These are phyloP conservation scores for Paecilomyces niveus DNA, from an alignment of 2,329 filamentous ascomycete species.

Conservation along the genomic window DNA sequence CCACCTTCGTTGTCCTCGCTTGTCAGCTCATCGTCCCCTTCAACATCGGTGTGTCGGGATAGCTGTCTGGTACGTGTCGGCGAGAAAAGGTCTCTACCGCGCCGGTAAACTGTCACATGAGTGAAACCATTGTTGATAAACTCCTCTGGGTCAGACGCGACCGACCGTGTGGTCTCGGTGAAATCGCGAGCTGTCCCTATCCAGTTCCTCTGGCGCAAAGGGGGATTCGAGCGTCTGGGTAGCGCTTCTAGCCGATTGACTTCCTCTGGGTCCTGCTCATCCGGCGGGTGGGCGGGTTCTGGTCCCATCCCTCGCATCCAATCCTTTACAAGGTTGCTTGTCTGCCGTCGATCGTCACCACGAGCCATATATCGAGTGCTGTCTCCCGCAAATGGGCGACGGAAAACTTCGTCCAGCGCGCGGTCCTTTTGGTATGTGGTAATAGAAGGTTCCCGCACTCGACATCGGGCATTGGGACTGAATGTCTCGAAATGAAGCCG, in stretches of 20 bases:
- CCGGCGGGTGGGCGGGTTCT: slow-evolving; percentile 49
- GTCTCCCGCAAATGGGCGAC: slow-evolving; percentile 58
- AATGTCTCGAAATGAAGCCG: slow-evolving; percentile 57
- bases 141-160: slow-evolving; percentile 52
- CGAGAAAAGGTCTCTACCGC: slow-evolving; percentile 17
- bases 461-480: slow-evolving; percentile 54
- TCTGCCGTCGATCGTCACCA: slow-evolving; percentile 59
- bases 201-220: slow-evolving; percentile 35
- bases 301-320: slow-evolving; percentile 73
- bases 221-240: slow-evolving; percentile 42
- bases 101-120: slow-evolving; percentile 30
- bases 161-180: slow-evolving; percentile 46
- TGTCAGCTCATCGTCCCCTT: slow-evolving; percentile 83
- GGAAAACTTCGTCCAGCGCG: slow-evolving; percentile 86
- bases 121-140: slow-evolving; percentile 24
- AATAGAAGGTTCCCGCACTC: slow-evolving; percentile 77
- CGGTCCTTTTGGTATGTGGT: slow-evolving; percentile 84
- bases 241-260: slow-evolving; percentile 52
- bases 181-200: slow-evolving; percentile 35
- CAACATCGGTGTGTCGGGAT: slow-evolving; percentile 65
- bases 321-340: slow-evolving; percentile 72
- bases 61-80: slow-evolving; percentile 34
- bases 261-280: slow-evolving; percentile 54
- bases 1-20: slow-evolving; percentile 67
- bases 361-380: slow-evolving; percentile 51